phyloP scores from a whole-genome alignment of 2,329 filamentous ascomycete species.

The Knufia petricola region DNA sequence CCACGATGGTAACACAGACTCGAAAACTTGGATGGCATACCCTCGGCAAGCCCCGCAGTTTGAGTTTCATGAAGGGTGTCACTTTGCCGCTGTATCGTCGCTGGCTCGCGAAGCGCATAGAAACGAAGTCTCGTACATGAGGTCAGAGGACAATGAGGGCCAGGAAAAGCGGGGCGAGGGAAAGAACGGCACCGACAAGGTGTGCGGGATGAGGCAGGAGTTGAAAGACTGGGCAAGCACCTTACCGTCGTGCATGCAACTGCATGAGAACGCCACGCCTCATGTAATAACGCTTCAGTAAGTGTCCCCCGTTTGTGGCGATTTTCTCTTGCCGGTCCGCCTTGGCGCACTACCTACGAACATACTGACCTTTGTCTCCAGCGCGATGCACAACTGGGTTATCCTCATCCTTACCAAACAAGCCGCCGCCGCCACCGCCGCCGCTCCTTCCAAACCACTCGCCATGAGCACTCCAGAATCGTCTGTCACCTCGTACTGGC shows the following conservation, averaged over 20 bases:
- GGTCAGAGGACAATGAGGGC: constrained; percentile 10
- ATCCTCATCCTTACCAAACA: constrained; percentile 24
- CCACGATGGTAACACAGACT: constrained; percentile 16
- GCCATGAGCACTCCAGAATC: constrained; percentile 15
- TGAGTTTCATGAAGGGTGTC: constrained; percentile 24
- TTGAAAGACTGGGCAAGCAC: constrained; percentile 23
- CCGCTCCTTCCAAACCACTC: constrained; percentile 13
- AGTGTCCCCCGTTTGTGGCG: constrained; percentile 7
- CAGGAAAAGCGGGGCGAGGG: too few relatives aligned
- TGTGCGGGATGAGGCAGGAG: constrained; percentile 19
- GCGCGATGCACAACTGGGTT: constrained; percentile 17
- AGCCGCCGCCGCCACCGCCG: constrained; percentile 11
- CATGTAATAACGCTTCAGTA: constrained; percentile 25
- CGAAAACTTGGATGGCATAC: constrained; percentile 24
- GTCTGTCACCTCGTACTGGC: constrained; percentile 12
- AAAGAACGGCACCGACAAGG: too few relatives aligned
- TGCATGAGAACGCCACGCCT: constrained; percentile 20
- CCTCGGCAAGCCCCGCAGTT: constrained; percentile 18
- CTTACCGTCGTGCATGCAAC: constrained; percentile 23
- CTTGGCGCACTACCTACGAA: constrained; percentile 16
- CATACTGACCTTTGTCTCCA: constrained; percentile 12
- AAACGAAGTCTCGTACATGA: constrained; percentile 13
- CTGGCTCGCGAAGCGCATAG: constrained; percentile 11
- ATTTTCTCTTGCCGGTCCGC: not conserved
- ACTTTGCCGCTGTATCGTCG: constrained; percentile 22